Percentiles rank a stretch among this genome's conserved stretches.
Evolutionary conservation across 805 yeast species (phyloP).

Genomic region (Candida ascalaphidarum): DNA sequence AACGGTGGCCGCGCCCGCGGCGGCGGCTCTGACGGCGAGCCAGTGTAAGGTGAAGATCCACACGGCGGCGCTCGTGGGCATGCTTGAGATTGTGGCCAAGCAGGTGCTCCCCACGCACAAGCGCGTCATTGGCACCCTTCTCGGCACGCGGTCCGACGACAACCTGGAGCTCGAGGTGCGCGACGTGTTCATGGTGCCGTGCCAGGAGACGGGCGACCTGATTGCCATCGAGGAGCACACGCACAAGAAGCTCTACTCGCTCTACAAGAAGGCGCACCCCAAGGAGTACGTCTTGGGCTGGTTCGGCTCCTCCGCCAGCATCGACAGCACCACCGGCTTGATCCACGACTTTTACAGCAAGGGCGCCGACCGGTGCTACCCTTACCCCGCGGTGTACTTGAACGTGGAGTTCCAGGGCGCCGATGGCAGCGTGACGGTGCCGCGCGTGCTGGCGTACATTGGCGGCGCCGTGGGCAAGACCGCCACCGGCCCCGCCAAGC

Average conservation of each 20-base stretch:
- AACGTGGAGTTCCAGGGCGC: constrained; percentile 55
- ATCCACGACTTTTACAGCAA: constrained; percentile 75
- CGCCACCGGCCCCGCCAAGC: constrained; percentile 23
- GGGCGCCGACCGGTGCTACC: constrained; percentile 60
- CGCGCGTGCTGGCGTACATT: constrained; percentile 58
- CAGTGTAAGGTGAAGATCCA: constrained; percentile 52
- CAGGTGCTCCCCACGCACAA: constrained; percentile 30
- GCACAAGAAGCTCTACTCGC: constrained; percentile 60
- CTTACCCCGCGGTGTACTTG: constrained; percentile 72
- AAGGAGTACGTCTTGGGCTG: constrained; percentile 77
- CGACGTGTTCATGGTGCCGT: constrained; percentile 77
- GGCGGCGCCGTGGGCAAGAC: constrained; percentile 66
- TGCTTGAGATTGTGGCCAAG: constrained; percentile 64
- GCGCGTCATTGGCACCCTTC: constrained; percentile 73
- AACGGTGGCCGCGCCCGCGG: constrained; percentile 38
- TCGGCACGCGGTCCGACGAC: constrained; percentile 79
- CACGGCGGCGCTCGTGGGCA: constrained; percentile 66
- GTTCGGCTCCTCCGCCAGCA: constrained; percentile 57
- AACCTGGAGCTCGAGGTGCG: constrained; percentile 66
- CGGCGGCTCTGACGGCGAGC: constrained; percentile 30
- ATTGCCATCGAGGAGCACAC: constrained; percentile 70
- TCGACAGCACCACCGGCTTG: constrained; percentile 66
- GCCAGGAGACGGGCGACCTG: constrained; percentile 63
- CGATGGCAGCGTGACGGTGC: constrained; percentile 40
- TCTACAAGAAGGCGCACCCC: constrained; percentile 72